Conservation (phyloP, 176 grass and related monocot species). For the Dendrocalamus sinicus region DNA sequence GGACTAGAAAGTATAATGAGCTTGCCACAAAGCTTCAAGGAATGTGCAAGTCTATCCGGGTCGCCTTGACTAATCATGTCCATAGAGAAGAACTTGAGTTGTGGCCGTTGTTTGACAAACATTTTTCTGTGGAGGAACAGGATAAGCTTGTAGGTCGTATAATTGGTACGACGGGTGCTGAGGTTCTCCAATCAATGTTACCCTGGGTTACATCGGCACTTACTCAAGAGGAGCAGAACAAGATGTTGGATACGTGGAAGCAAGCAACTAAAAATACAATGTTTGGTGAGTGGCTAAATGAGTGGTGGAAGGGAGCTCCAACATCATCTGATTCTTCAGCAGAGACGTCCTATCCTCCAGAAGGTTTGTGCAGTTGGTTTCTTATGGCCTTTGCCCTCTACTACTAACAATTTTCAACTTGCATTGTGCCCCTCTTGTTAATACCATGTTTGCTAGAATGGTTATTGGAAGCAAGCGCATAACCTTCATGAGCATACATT, state of each 20-base stretch:
- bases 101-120: conserved; percentile 97
- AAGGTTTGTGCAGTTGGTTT: conserved; percentile 56
- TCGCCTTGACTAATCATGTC: conserved; percentile 88
- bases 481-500: background rate
- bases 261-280: conserved; percentile 95
- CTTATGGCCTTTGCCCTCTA: conserved; percentile 26
- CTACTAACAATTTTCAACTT: conserved; percentile 14
- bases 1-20: conserved; percentile 79
- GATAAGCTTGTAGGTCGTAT: conserved; percentile 96
- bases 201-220: conserved; percentile 95
- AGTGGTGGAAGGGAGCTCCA: conserved; percentile 92
- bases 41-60: conserved; percentile 97
- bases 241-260: conserved; percentile 96
- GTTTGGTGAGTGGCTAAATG: conserved; percentile 99
- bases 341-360: conserved; percentile 52
- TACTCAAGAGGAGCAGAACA: conserved; percentile 90
- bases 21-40: conserved; percentile 94
- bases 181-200: conserved; percentile 97
- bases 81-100: conserved; percentile 92
- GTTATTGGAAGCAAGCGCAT: background rate
- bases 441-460: conserved; percentile 31
- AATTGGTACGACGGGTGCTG: conserved; percentile 97
- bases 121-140: conserved; percentile 97
- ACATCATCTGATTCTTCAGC: conserved; percentile 52
- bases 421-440: background rate